These are phyloP conservation scores for Kuraishia ogatae DNA, from an alignment of 805 yeast species.

Conservation along the genomic window DNA sequence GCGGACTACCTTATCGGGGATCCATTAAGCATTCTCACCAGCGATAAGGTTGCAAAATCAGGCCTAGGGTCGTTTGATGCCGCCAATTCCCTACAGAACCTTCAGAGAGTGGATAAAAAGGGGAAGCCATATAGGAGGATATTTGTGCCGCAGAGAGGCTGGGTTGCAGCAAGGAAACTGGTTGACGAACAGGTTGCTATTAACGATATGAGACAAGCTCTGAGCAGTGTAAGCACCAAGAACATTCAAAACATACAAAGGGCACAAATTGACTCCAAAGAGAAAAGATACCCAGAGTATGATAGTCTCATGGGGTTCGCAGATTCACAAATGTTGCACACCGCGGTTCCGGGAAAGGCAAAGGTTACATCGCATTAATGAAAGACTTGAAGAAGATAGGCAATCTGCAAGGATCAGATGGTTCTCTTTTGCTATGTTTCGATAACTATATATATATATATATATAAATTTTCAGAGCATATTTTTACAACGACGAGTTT, in stretches of 20 bases:
- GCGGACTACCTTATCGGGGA: background rate
- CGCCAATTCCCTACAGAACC: background rate
- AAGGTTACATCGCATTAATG: no score
- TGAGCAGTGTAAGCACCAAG: background rate
- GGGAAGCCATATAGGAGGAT: conserved; percentile 35
- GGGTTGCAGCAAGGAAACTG: conserved; percentile 30
- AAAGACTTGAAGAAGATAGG: no score
- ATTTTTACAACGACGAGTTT: no score
- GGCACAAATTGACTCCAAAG: background rate
- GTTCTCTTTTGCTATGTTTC: no score
- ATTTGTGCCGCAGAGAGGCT: conserved; percentile 41
- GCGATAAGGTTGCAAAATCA: background rate
- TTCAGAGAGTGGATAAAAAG: conserved; percentile 20
- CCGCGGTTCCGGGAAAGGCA: background rate
- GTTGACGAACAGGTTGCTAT: background rate
- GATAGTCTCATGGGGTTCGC: background rate
- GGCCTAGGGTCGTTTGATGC: background rate
- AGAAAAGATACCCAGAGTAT: no score
- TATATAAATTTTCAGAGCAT: no score
- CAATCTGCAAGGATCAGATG: no score
- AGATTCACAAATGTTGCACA: background rate
- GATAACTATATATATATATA: no score
- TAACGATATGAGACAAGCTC: background rate
- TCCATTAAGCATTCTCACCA: background rate
- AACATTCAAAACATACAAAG: background rate